These are phyloP conservation scores for Pichia sp. DNA, from an alignment of 1,139 yeast genomes.

Conservation along the genomic window DNA sequence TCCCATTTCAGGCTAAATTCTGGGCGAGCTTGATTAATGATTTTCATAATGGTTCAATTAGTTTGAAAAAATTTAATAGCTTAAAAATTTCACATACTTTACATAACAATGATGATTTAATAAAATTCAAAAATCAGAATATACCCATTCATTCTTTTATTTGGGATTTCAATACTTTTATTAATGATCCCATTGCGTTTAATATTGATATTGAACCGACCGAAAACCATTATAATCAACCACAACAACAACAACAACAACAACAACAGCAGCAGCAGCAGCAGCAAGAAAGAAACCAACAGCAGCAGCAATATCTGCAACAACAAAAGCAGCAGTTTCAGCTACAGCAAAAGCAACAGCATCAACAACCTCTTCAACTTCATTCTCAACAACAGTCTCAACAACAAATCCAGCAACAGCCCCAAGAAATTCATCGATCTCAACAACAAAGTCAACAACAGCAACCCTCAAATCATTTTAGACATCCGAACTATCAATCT, in stretches of 20 bases:
- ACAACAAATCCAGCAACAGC: no score
- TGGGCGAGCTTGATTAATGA: constrained; percentile 29
- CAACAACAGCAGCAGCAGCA: not conserved
- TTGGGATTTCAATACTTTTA: constrained; percentile 25
- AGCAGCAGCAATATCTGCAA: no score
- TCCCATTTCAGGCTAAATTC: constrained; percentile 27
- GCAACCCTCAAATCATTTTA: no score
- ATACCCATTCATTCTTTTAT: constrained; percentile 24
- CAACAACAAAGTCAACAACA: no score
- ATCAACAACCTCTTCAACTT: no score
- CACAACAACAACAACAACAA: not conserved
- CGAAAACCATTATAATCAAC: no score
- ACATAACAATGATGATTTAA: constrained; percentile 24
- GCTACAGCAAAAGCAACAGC: no score
- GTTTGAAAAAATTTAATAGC: constrained; percentile 17
- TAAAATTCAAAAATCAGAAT: constrained; percentile 11
- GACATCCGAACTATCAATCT: no score
- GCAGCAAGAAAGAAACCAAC: not conserved
- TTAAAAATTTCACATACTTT: constrained; percentile 26
- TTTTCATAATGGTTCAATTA: constrained; percentile 26
- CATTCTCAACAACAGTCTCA: no score
- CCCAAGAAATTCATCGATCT: no score
- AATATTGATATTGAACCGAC: not conserved
- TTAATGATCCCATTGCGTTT: not conserved
- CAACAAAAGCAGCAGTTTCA: no score